A percentile compares a stretch with the other conserved stretches of the same genome.
phyloP scores from a whole-genome alignment of 2,329 filamentous ascomycete species.

The Sporothrix curviconia region DNA sequence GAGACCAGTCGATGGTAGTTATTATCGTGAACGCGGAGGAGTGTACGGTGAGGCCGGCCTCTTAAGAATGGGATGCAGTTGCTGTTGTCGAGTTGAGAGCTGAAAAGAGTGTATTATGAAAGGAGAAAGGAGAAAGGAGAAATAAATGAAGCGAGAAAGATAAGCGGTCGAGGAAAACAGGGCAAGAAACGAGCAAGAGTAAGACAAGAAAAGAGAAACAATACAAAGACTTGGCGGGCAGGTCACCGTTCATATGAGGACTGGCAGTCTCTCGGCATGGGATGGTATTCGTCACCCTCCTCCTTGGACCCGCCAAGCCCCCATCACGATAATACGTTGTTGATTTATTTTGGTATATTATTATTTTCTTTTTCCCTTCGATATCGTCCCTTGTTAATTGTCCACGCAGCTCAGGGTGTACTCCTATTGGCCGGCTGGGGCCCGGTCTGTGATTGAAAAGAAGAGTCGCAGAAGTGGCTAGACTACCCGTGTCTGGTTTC shows the following conservation, averaged over 20 bases:
- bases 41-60: no score
- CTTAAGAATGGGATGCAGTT: no score
- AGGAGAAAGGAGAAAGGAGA: background rate
- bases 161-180: background rate
- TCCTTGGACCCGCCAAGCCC: background rate
- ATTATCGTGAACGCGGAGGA: background rate
- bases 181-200: background rate
- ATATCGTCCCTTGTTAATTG: background rate
- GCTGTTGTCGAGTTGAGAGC: background rate
- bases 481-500: background rate
- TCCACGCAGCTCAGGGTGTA: no score
- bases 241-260: background rate
- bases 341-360: background rate
- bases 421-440: background rate
- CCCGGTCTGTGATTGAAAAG: background rate
- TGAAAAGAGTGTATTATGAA: background rate
- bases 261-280: background rate
- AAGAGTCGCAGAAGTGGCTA: background rate
- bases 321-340: background rate
- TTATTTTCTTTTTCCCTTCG: background rate
- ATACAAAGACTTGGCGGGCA: background rate
- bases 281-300: slow-evolving; percentile 1
- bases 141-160: background rate
- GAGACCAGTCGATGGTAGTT: background rate
- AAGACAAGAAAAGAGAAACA: background rate